Percentiles rank a stretch among this genome's conserved stretches.
These are phyloP conservation scores for Hypoxylon sp. DNA, from an alignment of 2,329 filamentous ascomycete species.

Conservation along the genomic window DNA sequence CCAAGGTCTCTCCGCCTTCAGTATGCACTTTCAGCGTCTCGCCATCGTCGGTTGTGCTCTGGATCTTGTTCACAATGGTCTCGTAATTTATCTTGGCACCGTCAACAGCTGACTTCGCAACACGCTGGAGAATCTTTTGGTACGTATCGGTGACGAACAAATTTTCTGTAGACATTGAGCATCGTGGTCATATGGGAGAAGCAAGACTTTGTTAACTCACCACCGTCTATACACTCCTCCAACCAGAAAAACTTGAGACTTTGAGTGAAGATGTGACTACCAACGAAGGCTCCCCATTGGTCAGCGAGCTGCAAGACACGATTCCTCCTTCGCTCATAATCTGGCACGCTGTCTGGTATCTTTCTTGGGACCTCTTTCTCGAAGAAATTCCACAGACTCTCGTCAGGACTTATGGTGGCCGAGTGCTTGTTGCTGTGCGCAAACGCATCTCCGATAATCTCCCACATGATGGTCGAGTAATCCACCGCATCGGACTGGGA, in stretches of 20 bases:
- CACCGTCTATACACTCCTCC: slow-evolving; percentile 78
- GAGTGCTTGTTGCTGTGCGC: slow-evolving; percentile 67
- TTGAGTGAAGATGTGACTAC: slow-evolving; percentile 68
- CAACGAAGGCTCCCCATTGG: slow-evolving; percentile 76
- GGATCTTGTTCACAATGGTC: slow-evolving; percentile 57
- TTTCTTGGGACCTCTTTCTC: slow-evolving; percentile 52
- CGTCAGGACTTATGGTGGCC: slow-evolving; percentile 54
- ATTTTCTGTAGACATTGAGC: slow-evolving; percentile 55
- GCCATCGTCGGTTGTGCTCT: slow-evolving; percentile 42
- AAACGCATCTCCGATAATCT: slow-evolving; percentile 73
- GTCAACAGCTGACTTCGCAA: slow-evolving; percentile 65
- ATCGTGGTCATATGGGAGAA: slow-evolving; percentile 9
- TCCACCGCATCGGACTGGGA: slow-evolving; percentile 54
- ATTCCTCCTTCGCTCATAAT: slow-evolving; percentile 51
- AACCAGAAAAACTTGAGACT: slow-evolving; percentile 81
- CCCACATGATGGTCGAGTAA: slow-evolving; percentile 68
- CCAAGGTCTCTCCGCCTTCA: slow-evolving; percentile 52
- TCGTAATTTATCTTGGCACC: slow-evolving; percentile 62
- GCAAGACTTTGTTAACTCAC: slow-evolving; percentile 50
- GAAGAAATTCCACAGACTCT: slow-evolving; percentile 65
- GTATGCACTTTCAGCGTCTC: slow-evolving; percentile 55
- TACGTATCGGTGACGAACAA: slow-evolving; percentile 68
- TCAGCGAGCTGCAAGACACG: slow-evolving; percentile 63
- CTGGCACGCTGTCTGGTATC: slow-evolving; percentile 55
- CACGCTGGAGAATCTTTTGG: slow-evolving; percentile 62